phyloP scores from a whole-genome alignment of 192 early-diverging fungal species.

The Backusella sp. region DNA sequence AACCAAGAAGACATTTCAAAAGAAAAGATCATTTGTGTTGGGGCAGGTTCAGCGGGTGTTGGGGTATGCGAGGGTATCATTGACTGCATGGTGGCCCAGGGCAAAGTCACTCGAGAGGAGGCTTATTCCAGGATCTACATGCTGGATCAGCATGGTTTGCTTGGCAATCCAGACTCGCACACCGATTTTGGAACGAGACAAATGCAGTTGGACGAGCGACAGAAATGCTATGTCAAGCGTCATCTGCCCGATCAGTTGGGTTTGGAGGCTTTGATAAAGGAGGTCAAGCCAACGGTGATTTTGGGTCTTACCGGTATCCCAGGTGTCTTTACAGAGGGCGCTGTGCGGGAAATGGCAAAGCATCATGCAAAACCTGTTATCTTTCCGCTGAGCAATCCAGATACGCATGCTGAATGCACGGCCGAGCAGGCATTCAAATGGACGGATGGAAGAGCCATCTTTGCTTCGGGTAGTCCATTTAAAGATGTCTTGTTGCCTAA shows the following conservation, averaged over 20 bases:
- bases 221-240: constrained; percentile 38
- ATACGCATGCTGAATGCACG: constrained; percentile 91
- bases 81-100: constrained; percentile 28
- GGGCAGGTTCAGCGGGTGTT: constrained; percentile 66
- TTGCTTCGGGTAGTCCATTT: constrained; percentile 96
- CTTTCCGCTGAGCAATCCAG: constrained; percentile 90
- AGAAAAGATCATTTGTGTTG: constrained; percentile 58
- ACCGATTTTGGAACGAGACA: neutral
- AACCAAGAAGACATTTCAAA: constrained; percentile 45
- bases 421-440: constrained; percentile 86
- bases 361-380: constrained; percentile 81
- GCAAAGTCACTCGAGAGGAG: constrained; percentile 33
- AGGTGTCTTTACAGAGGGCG: constrained; percentile 42
- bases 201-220: constrained; percentile 38
- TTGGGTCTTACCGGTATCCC: constrained; percentile 40
- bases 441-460: constrained; percentile 87
- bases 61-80: constrained; percentile 45
- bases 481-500: constrained; percentile 71
- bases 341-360: constrained; percentile 61
- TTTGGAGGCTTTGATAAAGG: constrained; percentile 41
- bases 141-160: constrained; percentile 44
- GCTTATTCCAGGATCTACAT: constrained; percentile 46
- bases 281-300: constrained; percentile 43
- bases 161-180: constrained; percentile 31
- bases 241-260: constrained; percentile 39